Base-by-base conservation (phyloP, 495 filamentous ascomycete species). In the Darksidea phi region DNA sequence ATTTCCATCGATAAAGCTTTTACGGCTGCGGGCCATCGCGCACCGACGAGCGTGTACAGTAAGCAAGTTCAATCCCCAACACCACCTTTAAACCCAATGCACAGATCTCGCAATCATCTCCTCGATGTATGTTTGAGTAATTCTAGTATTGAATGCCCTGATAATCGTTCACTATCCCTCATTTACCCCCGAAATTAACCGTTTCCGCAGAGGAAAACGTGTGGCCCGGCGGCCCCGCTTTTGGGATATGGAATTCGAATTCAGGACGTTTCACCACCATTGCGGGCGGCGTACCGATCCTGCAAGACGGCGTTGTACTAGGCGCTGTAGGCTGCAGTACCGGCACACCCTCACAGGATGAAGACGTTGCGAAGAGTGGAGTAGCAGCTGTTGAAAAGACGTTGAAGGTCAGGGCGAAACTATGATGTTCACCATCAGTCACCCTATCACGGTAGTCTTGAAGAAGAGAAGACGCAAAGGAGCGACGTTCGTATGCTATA, bases 1-100 rank as follows among this genome's bases (percentile, higher is more conserved):
- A 76, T 74, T 58, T 70, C 73, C 24, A 73, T 76, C 60, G 70
- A 76, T 62, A 76, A 76, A 45, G 73, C 73, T 8, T 76, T 73
- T 48, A 76, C 73, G 12, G 73, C 73, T 8, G 73, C 73, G 6
- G 73, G 73, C 10, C 73, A 76, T 61, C 69, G 73, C 13, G 61
- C 53, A n/a, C 70, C 72, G 13, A 76, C 73, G 2, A 59, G 60
- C 34, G 62, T 58, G 2, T 76, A 74, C 59, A 69, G 4, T 3
- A 4, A 3, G 28, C 28, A 32, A 4, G 4, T 10, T 10, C 28
- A 3, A 3, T 10, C 10, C 10, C 28, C 28, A 3, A 3, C 28
- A 32, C 28, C 28, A 32, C 28, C n/a, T n/a, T n/a, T n/a, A n/a
- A n/a, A n/a, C n/a, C n/a, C n/a, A n/a, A n/a, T n/a, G n/a, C n/a